Evolutionary conservation across 305 asterid species (phyloP), one percentile per base, ranked within the genome.

Genomic region (Solanum hybrid): DNA sequence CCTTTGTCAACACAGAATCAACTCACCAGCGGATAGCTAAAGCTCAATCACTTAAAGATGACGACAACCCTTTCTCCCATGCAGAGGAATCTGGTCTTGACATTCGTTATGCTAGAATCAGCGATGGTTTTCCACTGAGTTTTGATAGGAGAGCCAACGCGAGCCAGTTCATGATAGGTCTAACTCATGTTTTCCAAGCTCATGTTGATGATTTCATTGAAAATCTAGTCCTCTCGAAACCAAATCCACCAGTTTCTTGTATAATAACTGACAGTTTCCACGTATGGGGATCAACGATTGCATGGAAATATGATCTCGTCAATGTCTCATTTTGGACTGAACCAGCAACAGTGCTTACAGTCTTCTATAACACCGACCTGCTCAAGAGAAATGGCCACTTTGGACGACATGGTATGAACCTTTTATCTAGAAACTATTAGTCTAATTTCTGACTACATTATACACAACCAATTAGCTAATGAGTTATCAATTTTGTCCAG

Each of bases 281-380:
- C 73, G 94, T 94, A 3, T 95, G 96, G 96, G 92, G 93, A 22
- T 94, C 96, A 73, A 92, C 79, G 40, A 88, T 94, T 69, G 96
- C 96, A 16, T 89, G 37, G 87, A 95, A 93, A 88, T 89, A 92
- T 61, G 85, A 92, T 74, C 89, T 95, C 57, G 92, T 94, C 3
- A 89, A 89, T 88, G 96, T 94, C 16, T 95, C 96, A 7, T 92
- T 95, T 40, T 95, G 96, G 96, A 94, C 96, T 89, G 96, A 95
- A 80, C 96, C 98, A 31, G 96, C 95, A 31, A 87, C 95, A 34
- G 96, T 92, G 67, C 89, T 94, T 89, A 91, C 96, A 5, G 18
- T 93, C 86, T 94, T 91, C 90, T 95, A 94, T 88, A 96, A 94
- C 89, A 89, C 92, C 7, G 94, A 94, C 88, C 93, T 95, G 92